Evolutionary conservation across 2,329 filamentous ascomycete genomes (phyloP), one percentile per base, ranked within the genome.

Genomic region (Colletotrichum tropicicola): DNA sequence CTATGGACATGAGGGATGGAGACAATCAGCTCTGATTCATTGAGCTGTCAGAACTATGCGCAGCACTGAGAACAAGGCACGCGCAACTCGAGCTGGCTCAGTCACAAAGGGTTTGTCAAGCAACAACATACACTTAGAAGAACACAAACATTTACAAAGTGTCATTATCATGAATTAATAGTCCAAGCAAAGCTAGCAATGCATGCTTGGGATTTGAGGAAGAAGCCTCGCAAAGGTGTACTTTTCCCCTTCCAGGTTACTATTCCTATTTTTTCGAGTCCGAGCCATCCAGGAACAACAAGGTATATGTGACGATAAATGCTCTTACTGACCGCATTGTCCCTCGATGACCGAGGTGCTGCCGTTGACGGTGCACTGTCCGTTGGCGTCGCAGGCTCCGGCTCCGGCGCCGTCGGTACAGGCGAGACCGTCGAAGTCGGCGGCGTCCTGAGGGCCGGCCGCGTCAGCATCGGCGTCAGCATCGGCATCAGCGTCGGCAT

Each of bases 291-390:
- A n/a, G n/a, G n/a, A 23, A 54, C 23, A 30, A 4, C 32, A 6
- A 35, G 32, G 10, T 35, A 12, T 35, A 10, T 35, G n/a, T 15
- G 10, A 10, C 6, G 3, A 35, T 5, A 12, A 43, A 21, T n/a
- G 3, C 6, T 9, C 10, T n/a, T 27, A 59, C 60, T 64, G 60
- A 3, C 60, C 60, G 3, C 60, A 64, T 13, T 64, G 55, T 2
- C 60, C 60, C 23, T 59, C 60, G 32, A 64, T 35, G 17, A 59
- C 19, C 23, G 32, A 21, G n/a, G 48, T 28, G 12, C 27, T 19
- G 47, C 60, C 55, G 19, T 59, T 59, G 55, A 64, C 47, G 10
- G 48, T 58, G 30, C 60, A 64, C 32, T 64, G 60, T n/a, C 60
- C 60, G 30, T 59, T 23, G 7, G 47, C 55, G 13, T 53, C 55